Conservation (phyloP, 257 asterid genomes). For the Solanum virginianum region DNA sequence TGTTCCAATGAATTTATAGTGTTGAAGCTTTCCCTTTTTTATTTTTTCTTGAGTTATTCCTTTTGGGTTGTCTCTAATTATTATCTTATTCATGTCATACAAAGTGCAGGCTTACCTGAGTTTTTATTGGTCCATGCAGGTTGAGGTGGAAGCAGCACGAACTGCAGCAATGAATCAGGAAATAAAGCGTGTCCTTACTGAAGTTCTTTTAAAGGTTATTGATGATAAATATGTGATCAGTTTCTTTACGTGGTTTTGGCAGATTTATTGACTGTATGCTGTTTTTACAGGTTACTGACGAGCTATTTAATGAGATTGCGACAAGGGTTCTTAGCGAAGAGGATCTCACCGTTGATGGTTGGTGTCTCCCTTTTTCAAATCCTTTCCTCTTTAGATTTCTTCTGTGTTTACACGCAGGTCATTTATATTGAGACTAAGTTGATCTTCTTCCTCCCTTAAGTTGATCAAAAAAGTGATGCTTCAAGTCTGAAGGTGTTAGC, state of each 20-base stretch:
- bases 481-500: constrained; percentile 26
- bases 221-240: constrained; percentile 17
- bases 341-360: constrained; percentile 58
- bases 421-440: neutral
- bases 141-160: constrained; percentile 84
- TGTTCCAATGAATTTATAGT: neutral
- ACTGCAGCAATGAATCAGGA: constrained; percentile 84
- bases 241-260: neutral
- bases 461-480: constrained; percentile 24
- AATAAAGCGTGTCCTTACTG: constrained; percentile 89
- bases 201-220: constrained; percentile 88
- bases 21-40: neutral
- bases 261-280: constrained; percentile 20
- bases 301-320: constrained; percentile 95
- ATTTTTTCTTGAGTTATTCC: neutral
- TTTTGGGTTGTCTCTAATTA: neutral
- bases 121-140: constrained; percentile 36
- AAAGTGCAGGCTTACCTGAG: constrained; percentile 7
- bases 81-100: neutral
- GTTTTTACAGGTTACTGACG: constrained; percentile 85
- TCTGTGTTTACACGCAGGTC: neutral
- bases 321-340: constrained; percentile 86
- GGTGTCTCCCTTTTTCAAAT: neutral
- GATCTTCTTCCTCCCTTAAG: constrained; percentile 16
- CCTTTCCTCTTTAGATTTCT: neutral